phyloP scores from a whole-genome alignment of 2,329 filamentous ascomycete genomes.

The Nannizzia gypsea region DNA sequence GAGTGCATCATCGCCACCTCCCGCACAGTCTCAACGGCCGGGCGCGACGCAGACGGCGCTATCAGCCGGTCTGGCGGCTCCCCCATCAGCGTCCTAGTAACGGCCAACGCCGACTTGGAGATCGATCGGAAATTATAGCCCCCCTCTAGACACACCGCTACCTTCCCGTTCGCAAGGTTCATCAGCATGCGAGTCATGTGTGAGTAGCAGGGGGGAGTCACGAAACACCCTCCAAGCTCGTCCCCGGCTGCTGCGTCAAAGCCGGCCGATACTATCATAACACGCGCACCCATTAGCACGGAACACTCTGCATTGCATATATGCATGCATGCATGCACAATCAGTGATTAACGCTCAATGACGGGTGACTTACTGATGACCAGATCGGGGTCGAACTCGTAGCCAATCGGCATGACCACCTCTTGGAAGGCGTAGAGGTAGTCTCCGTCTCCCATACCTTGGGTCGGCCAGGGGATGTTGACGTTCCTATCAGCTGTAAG shows the following conservation, averaged over 20 bases:
- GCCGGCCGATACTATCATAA: slow-evolving; percentile 61
- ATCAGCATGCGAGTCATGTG: slow-evolving; percentile 99
- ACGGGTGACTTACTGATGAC: slow-evolving; percentile 50
- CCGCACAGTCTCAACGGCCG: slow-evolving; percentile 46
- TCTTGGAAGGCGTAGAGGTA: slow-evolving; percentile 95
- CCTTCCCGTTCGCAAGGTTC: slow-evolving; percentile 78
- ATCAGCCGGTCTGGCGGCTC: slow-evolving; percentile 62
- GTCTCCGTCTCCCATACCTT: slow-evolving; percentile 86
- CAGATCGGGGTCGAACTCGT: slow-evolving; percentile 85
- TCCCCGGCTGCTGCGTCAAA: slow-evolving; percentile 95
- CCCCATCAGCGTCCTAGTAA: slow-evolving; percentile 87
- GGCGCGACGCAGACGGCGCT: slow-evolving; percentile 36
- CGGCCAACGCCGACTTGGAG: slow-evolving; percentile 79
- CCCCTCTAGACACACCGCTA: slow-evolving; percentile 87
- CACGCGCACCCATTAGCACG: too few relatives aligned
- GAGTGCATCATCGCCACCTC: slow-evolving; percentile 49
- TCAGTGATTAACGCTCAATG: background rate
- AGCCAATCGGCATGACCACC: slow-evolving; percentile 89
- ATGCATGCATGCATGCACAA: too few relatives aligned
- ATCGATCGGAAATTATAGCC: slow-evolving; percentile 93
- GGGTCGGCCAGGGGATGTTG: slow-evolving; percentile 56
- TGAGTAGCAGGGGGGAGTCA: slow-evolving; percentile 81
- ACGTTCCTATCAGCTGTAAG: slow-evolving; percentile 42
- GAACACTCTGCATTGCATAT: too few relatives aligned
- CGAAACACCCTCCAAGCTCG: slow-evolving; percentile 82